Base-by-base conservation (phyloP, 331 rosid species). In the Acacia pycnantha region DNA sequence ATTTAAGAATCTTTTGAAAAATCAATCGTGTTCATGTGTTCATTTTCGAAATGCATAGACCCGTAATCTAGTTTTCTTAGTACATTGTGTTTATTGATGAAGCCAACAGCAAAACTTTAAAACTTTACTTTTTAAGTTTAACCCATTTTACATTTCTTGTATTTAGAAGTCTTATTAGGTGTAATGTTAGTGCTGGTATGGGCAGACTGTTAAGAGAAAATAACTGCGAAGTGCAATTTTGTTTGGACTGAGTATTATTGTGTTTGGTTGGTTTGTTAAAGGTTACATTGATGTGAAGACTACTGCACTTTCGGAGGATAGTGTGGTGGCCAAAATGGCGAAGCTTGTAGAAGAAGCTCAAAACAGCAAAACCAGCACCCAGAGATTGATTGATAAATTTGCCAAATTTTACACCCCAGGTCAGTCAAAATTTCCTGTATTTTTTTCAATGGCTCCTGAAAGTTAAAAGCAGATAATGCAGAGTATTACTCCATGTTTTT, bases 281-380 rank as follows among this genome's bases (percentile, higher is more conserved):
- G 99, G 99, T 51, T 96, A 92, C 73, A 47, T 96, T 29, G 85
- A 88, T 86, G 97, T 93, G n/a, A 91, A 90, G 77, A 96, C 99
- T 65, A 88, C 90, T 58, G 88, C 95, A 58, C 84, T 92, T 33
- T 91, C 97, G 29, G 98, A 96, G 83, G 99, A 96, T 18, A 92
- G 97, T 84, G 92, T 89, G 74, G 97, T 96, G 82, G 94, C 99
- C 73, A 93, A 96, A 85, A 93, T 96, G 99, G 90, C 92, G 27
- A 92, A 89, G 87, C 95, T 96, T 48, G 99, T 96, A 1, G 97
- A 96, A 89, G 98, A 92, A 79, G 99, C 99, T 56, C 98, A 93
- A 61, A 93, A 91, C 88, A 92, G 93, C 82, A 96, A 93, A 87
- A 80, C 98, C 56, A 85, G 78, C 69, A 91, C 94, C 50, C 94